Evolutionary conservation across 495 filamentous ascomycete genomes (phyloP).

Genomic region (Penicillium manginii): DNA sequence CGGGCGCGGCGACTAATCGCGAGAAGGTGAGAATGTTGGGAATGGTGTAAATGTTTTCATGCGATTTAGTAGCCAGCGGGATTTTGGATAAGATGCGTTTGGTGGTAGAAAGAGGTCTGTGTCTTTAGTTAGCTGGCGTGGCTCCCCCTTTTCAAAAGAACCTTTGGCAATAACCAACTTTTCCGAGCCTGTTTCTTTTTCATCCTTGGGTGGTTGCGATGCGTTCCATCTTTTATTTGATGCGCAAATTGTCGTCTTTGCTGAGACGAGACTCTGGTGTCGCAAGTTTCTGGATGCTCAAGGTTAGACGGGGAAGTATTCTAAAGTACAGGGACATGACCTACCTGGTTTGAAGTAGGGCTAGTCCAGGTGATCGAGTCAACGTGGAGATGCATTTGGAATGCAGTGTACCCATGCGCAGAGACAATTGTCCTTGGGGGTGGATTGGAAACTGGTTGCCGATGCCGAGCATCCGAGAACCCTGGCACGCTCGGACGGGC

Average conservation of each 20-base stretch:
- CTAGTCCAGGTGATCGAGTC: not conserved
- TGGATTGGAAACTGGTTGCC: slow-evolving; percentile 6
- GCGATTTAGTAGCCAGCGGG: slow-evolving; percentile 48
- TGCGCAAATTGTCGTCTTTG: not conserved
- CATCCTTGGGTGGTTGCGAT: not conserved
- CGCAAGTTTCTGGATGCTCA: slow-evolving; percentile 1
- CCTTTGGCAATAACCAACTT: not conserved
- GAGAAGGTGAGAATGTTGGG: slow-evolving; percentile 92
- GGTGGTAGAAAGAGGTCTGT: slow-evolving; percentile 22
- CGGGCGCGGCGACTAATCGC: slow-evolving; percentile 79
- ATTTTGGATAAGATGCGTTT: slow-evolving; percentile 53
- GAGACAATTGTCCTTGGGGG: slow-evolving; percentile 7
- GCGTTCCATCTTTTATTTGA: not conserved
- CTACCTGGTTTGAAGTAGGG: slow-evolving; percentile 19
- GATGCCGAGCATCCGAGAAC: slow-evolving; percentile 1
- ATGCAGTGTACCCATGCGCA: not conserved
- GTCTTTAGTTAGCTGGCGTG: not conserved
- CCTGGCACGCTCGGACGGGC: slow-evolving; percentile 15
- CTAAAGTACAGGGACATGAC: not conserved
- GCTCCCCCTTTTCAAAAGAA: not conserved
- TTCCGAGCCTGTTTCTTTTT: not conserved
- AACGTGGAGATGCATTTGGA: slow-evolving; percentile 21
- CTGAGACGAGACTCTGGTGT: slow-evolving; percentile 1
- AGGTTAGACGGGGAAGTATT: not conserved
- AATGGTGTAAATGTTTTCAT: slow-evolving; percentile 94